These are phyloP conservation scores for Tuber calosporum DNA, from an alignment of 495 filamentous ascomycete species.

Conservation along the genomic window DNA sequence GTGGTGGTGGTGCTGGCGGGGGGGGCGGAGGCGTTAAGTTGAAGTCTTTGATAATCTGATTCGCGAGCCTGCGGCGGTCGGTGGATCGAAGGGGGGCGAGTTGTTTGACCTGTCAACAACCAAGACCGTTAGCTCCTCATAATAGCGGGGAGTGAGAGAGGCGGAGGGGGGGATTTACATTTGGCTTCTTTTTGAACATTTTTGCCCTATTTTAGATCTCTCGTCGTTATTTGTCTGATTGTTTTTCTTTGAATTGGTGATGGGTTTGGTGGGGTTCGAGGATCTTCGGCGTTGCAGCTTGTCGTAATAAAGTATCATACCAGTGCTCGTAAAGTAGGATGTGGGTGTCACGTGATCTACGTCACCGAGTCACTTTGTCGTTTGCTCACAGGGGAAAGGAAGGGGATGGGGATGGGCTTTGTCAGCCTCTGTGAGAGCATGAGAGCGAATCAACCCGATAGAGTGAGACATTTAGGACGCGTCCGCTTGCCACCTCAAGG, in stretches of 20 bases:
- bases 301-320: background rate
- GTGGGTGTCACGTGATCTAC: background rate
- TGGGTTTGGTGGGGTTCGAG: background rate
- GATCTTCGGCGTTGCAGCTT: background rate
- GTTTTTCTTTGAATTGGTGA: background rate
- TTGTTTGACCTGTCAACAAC: constrained; percentile 55
- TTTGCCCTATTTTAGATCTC: background rate
- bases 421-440: too few species aligned
- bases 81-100: constrained; percentile 62
- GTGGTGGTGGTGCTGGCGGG: background rate
- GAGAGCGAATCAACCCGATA: background rate
- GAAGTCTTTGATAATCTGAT: constrained; percentile 61
- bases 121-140: background rate
- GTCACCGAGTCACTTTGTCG: background rate
- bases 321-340: background rate
- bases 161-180: constrained; percentile 46
- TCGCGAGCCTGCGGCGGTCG: constrained; percentile 62
- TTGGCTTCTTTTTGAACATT: constrained; percentile 80
- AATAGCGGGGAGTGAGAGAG: constrained; percentile 39
- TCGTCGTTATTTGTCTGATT: background rate
- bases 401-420: background rate
- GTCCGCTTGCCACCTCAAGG: too few species aligned
- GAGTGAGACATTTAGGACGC: background rate
- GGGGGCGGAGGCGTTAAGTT: constrained; percentile 44
- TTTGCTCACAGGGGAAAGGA: background rate